phyloP scores from a whole-genome alignment of 2,329 filamentous ascomycete species.

The Fusarium stilboides region DNA sequence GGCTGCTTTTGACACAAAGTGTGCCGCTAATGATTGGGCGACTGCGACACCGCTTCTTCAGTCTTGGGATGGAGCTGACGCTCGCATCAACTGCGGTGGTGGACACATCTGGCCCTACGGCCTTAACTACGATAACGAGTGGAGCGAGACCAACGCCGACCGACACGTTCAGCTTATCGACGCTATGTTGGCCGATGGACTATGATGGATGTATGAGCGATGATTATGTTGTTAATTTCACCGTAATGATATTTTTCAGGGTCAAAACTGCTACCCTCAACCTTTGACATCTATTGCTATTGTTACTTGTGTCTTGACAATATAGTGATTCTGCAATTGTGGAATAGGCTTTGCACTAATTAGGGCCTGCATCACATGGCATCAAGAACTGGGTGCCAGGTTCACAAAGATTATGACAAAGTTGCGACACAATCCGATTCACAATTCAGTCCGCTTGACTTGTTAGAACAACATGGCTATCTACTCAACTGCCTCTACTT shows the following conservation, averaged over 20 bases:
- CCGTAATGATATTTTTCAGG: neutral
- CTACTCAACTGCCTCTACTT: no score
- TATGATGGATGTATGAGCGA: neutral
- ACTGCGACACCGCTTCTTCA: constrained; percentile 57
- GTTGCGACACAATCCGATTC: no score
- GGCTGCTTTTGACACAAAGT: constrained; percentile 56
- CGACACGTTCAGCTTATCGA: constrained; percentile 61
- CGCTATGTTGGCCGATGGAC: constrained; percentile 62
- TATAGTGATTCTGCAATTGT: no score
- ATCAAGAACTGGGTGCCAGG: no score
- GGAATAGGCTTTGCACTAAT: no score
- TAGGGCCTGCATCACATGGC: no score
- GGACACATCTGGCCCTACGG: constrained; percentile 61
- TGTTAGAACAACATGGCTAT: no score
- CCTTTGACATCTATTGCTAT: no score
- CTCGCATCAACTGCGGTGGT: constrained; percentile 59
- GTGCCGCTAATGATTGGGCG: constrained; percentile 60
- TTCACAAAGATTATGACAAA: no score
- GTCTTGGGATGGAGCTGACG: constrained; percentile 58
- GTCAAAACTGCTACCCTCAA: no score
- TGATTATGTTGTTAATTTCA: neutral
- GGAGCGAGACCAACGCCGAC: constrained; percentile 61
- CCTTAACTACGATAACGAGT: constrained; percentile 61
- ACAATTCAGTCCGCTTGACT: no score
- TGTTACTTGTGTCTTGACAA: no score